Conservation (phyloP, 2,329 filamentous ascomycete genomes). For the Colletotrichum sp. region DNA sequence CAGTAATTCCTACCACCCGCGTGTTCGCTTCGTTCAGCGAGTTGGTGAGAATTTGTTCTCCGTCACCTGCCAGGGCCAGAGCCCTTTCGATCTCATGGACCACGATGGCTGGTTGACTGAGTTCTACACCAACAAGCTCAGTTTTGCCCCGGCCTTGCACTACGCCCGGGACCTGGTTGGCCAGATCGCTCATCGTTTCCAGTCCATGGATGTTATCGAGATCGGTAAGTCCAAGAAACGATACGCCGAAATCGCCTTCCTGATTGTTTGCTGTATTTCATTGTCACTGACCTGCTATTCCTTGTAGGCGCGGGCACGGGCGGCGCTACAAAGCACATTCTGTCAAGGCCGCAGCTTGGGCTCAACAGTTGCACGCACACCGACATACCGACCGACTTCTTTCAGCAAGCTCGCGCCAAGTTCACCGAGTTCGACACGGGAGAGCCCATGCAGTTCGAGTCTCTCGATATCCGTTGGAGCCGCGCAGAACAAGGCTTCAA, state of each 20-base stretch:
- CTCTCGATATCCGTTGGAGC: too few species aligned
- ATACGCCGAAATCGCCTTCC: too few species aligned
- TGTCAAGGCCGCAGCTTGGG: background rate
- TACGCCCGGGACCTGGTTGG: background rate
- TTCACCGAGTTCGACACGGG: background rate
- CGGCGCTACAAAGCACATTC: background rate
- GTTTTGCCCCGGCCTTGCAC: background rate
- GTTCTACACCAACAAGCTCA: background rate
- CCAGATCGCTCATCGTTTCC: too few species aligned
- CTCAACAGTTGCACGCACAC: constrained; percentile 27
- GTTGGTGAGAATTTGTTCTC: too few species aligned
- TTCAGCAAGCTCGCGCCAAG: constrained; percentile 26
- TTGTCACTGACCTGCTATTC: too few species aligned
- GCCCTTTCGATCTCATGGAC: background rate
- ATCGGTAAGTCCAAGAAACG: too few species aligned
- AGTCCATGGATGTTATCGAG: too few species aligned
- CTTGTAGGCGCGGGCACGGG: too few species aligned
- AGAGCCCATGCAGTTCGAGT: background rate
- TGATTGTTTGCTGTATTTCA: too few species aligned
- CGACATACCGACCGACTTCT: constrained; percentile 26
- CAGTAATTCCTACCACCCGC: too few species aligned
- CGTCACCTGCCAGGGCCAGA: background rate
- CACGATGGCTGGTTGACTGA: background rate
- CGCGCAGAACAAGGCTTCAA: constrained; percentile 30
- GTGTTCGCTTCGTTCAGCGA: too few species aligned